Base-by-base conservation (phyloP, 805 yeast species). In the Yarrowia sp. region DNA sequence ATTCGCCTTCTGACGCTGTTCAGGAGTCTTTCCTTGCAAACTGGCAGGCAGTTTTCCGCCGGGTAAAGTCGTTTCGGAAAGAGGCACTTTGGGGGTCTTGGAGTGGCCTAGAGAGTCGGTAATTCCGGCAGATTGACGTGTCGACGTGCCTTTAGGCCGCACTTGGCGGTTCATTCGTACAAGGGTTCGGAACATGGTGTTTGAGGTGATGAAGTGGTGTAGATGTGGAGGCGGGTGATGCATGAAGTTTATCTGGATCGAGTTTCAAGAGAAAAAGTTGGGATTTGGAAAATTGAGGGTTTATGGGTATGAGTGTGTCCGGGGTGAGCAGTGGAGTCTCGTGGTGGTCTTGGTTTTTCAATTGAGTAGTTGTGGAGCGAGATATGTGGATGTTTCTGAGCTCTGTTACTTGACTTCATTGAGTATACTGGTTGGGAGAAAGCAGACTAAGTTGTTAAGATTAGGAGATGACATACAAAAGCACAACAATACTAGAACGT, bases 131-230 rank as follows among this genome's bases (percentile, higher is more conserved):
- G 61, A 55, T 1, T 45, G 45, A 8, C 18, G 7, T 1, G 47
- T 28, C 10, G 47, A 1, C 13, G 60, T 51, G 22, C 61, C 61
- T 33, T 38, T 39, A 36, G 61, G 61, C 36, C 61, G 61, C 45
- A 17, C 61, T 7, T 55, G 61, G 4, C 61, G 61, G 13, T 55
- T 55, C 47, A 55, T n/a, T 32, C 61, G 45, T 28, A 55, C 61
- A 10, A 41, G 31, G 3, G 61, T 55, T 55, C 61, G 45, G 14
- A 55, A 15, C 61, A 55, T 55, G 45, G 4, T 53, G 33, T 14
- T 31, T 13, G n/a, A 3, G 2, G 38, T 22, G 28, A 22, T 22
- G 28, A 22, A 11, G n/a, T 18, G 5, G 50, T 45, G 17, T 11
- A n/a, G 10, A n/a, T 11, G 39, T 9, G 13, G 1, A 17, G 7